A percentile compares a stretch with the other conserved stretches of the same genome.
These are phyloP conservation scores for Aspergillus japonicus DNA, from an alignment of 2,329 filamentous ascomycete species.

Conservation along the genomic window DNA sequence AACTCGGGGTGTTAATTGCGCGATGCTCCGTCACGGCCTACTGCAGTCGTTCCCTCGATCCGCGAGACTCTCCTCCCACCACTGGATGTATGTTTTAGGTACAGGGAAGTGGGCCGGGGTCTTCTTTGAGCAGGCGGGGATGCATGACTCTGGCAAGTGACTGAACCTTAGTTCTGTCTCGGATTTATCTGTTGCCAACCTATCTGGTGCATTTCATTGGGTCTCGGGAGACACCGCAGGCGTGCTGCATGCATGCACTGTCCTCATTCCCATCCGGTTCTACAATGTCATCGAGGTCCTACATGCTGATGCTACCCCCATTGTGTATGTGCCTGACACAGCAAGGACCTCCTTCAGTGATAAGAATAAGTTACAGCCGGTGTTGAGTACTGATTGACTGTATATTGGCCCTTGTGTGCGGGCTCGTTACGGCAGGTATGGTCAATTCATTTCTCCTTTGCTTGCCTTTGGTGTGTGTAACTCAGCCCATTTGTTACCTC, in stretches of 20 bases:
- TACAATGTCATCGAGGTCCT: conserved; percentile 7
- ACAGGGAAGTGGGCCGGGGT: background rate
- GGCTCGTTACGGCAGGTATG: no score
- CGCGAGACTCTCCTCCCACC: background rate
- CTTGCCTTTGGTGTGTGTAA: no score
- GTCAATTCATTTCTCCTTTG: no score
- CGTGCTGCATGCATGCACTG: conserved; percentile 3
- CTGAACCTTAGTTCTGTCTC: conserved; percentile 6
- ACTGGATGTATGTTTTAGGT: background rate
- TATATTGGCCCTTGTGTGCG: no score
- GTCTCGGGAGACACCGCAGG: background rate
- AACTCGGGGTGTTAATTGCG: background rate
- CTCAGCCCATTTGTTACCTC: no score
- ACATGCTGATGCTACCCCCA: background rate
- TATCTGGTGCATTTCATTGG: background rate
- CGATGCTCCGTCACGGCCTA: background rate
- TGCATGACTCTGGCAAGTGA: background rate
- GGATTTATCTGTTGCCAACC: background rate
- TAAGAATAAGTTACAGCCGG: no score
- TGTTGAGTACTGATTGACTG: no score
- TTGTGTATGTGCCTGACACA: background rate
- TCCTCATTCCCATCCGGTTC: background rate
- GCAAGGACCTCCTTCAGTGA: background rate
- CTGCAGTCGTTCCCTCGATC: background rate
- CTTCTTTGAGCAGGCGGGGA: background rate